These are phyloP conservation scores for Geranium brycei DNA, from an alignment of 345 rosid species.

Conservation along the genomic window DNA sequence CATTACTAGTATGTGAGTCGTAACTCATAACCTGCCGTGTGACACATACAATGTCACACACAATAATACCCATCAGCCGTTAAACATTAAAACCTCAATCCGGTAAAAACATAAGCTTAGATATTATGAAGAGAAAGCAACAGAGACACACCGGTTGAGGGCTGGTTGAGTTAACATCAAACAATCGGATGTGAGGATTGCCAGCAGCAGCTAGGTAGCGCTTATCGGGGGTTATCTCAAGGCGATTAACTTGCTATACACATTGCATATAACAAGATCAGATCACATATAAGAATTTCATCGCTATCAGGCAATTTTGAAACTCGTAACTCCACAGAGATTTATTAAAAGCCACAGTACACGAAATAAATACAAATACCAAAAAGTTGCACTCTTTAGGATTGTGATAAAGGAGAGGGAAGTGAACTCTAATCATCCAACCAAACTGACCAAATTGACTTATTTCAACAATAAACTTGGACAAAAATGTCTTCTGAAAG, in stretches of 20 bases:
- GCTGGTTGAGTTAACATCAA: slow-evolving; percentile 62
- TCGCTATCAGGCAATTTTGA: no score
- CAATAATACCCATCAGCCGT: not conserved
- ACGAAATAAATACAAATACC: no score
- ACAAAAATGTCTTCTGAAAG: no score
- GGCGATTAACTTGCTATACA: slow-evolving; percentile 75
- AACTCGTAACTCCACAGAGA: no score
- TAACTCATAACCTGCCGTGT: slow-evolving; percentile 62
- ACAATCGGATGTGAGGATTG: slow-evolving; percentile 82
- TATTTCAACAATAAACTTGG: no score
- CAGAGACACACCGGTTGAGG: slow-evolving; percentile 53
- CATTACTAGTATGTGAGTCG: slow-evolving; percentile 88
- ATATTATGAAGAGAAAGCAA: not conserved
- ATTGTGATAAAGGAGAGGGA: no score
- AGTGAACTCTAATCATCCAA: no score
- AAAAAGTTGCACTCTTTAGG: no score
- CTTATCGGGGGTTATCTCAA: slow-evolving; percentile 89
- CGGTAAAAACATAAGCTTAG: not conserved
- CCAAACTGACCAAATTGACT: no score
- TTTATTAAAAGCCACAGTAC: no score
- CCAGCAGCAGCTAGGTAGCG: slow-evolving; percentile 80
- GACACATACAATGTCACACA: not conserved
- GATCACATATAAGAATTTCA: no score
- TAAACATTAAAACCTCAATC: not conserved
- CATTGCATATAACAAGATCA: no score